A percentile compares a stretch with the other conserved stretches of the same genome.
phyloP scores from a whole-genome alignment of 768 basidiomycete species.

The Pleurotus ostreatus region DNA sequence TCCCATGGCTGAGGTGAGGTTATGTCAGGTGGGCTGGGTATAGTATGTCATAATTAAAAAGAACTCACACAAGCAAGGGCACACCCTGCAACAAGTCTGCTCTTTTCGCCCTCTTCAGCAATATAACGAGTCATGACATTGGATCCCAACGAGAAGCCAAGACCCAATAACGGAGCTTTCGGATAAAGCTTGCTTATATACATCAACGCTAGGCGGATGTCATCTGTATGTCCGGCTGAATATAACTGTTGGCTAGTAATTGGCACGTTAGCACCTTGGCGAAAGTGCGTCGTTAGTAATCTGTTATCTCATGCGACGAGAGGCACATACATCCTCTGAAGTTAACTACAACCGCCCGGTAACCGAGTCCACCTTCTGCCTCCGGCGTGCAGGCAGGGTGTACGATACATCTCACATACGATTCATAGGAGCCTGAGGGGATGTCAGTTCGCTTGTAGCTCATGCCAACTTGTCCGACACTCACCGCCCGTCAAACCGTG shows the following conservation, averaged over 20 bases:
- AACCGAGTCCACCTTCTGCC: constrained; percentile 83
- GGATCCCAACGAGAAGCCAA: constrained; percentile 93
- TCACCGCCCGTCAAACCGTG: constrained; percentile 55
- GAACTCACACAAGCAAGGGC: constrained; percentile 69
- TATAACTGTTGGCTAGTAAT: constrained; percentile 82
- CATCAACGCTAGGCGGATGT: constrained; percentile 76
- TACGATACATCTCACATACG: constrained; percentile 83
- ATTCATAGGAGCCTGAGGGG: constrained; percentile 77
- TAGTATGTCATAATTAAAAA: constrained; percentile 12
- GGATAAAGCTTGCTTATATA: constrained; percentile 75
- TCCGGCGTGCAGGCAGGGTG: constrained; percentile 67
- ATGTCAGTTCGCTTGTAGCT: no score
- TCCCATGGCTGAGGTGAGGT: constrained; percentile 45
- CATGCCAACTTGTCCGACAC: background rate
- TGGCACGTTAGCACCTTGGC: constrained; percentile 76
- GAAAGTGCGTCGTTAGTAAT: constrained; percentile 10
- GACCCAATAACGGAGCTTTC: constrained; percentile 73
- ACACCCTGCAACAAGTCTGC: constrained; percentile 63
- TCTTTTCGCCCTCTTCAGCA: constrained; percentile 70
- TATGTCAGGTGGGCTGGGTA: background rate
- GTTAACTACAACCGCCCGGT: constrained; percentile 87
- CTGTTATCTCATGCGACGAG: constrained; percentile 4
- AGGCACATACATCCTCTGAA: constrained; percentile 79
- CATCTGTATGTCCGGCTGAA: constrained; percentile 87
- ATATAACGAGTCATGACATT: constrained; percentile 88